Conservation (phyloP, 2,329 filamentous ascomycete species). For the Colletotrichum navitas region DNA sequence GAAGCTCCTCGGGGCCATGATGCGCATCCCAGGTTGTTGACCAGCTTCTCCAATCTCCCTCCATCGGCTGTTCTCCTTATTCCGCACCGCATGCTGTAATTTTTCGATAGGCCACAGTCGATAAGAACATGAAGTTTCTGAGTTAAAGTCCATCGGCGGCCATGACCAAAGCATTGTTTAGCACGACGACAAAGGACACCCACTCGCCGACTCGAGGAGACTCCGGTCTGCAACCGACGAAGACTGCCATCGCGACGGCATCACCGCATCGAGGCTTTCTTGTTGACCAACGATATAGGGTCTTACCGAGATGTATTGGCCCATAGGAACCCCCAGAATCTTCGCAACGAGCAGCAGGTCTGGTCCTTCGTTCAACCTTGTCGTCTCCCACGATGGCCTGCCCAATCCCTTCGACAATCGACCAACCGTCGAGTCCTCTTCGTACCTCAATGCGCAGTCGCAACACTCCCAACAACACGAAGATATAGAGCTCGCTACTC, state of each 20-base stretch:
- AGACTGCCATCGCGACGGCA: constrained; percentile 26
- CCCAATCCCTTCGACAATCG: constrained; percentile 48
- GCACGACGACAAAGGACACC: constrained; percentile 31
- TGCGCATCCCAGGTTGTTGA: constrained; percentile 7
- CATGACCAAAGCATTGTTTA: constrained; percentile 36
- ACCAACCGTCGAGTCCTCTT: constrained; percentile 48
- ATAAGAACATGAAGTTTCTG: constrained; percentile 19
- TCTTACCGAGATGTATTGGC: constrained; percentile 83
- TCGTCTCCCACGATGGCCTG: constrained; percentile 73
- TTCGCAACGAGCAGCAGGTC: constrained; percentile 81
- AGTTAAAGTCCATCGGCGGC: constrained; percentile 28
- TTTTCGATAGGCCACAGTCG: constrained; percentile 6
- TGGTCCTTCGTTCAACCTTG: constrained; percentile 61
- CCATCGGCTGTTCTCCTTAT: background rate
- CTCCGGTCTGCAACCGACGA: constrained; percentile 9
- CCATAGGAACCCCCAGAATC: constrained; percentile 84
- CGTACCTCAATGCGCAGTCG: constrained; percentile 43
- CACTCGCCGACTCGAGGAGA: constrained; percentile 9
- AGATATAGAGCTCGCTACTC: constrained; percentile 52
- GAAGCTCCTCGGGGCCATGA: constrained; percentile 5
- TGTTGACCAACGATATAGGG: background rate
- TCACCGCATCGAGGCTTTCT: background rate
- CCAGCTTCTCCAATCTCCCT: constrained; percentile 9
- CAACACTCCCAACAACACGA: constrained; percentile 50
- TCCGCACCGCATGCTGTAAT: background rate